Base-by-base conservation (phyloP, 495 filamentous ascomycete species). In the Annulohypoxylon maeteangense region DNA sequence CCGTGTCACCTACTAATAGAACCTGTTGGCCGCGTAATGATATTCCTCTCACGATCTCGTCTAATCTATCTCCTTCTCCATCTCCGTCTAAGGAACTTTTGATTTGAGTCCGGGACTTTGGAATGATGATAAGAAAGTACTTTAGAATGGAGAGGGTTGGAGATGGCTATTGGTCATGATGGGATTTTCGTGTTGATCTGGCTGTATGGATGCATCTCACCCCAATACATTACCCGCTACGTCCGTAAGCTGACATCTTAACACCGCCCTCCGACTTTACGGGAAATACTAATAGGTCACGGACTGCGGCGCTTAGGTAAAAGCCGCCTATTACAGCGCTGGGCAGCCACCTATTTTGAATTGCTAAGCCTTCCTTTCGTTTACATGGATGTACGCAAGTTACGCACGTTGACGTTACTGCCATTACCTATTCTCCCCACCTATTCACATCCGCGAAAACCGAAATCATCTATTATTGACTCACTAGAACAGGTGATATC, bases 11-110 rank as follows among this genome's bases (percentile, higher is more conserved):
- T 50, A 25, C 38, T 25, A 12, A 50, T 40, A 16, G 32, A 59
- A 38, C 60, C 20, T 45, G 62, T 34, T 23, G 29, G 54, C 45
- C 44, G 54, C 67, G 67, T 58, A 65, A 69, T 55, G 53, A 55
- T 23, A 54, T n/a, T 54, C 8, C 4, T 57, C 34, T 59, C 36
- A 16, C 25, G 50, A 54, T 54, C 34, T 20, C 50, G 18, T 32
- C 50, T 62, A 25, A 62, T 53, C 20, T 62, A 34, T 36, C 27
- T 51, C 29, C 59, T 14, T 48, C 57, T 45, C 23, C 5, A 14
- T 22, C 23, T 32, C 56, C 34, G 7, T 54, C n/a, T 50, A 8
- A 48, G 45, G 20, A 25, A 57, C 34, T 20, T 22, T 42, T 14
- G 36, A n/a, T n/a, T n/a, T n/a, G 36, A n/a, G 11, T 40, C n/a